A percentile compares a stretch with the other conserved stretches of the same genome.
Conservation (phyloP, 2,329 filamentous ascomycete genomes). For the Colletotrichum tamarilloi region DNA sequence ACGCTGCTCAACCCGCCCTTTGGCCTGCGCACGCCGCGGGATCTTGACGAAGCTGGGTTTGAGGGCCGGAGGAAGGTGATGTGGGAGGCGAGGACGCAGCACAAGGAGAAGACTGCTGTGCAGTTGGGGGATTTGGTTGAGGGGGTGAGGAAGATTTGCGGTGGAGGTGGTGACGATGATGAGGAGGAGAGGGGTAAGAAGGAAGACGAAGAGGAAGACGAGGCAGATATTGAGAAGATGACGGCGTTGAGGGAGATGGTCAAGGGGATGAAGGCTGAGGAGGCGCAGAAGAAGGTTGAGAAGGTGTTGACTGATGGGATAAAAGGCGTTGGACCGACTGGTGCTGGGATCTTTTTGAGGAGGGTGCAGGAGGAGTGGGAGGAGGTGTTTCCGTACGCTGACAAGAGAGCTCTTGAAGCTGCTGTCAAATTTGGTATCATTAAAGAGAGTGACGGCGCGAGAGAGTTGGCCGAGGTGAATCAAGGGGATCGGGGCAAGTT, state of each 20-base stretch:
- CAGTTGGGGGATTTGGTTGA: constrained; percentile 44
- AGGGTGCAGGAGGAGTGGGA: constrained; percentile 11
- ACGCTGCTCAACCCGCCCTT: constrained; percentile 57
- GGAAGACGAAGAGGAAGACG: background rate
- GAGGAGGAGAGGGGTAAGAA: background rate
- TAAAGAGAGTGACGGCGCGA: background rate
- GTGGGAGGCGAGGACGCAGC: constrained; percentile 54
- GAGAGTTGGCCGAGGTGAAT: background rate
- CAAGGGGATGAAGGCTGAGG: background rate
- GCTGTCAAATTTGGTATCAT: background rate
- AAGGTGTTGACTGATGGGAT: constrained; percentile 1
- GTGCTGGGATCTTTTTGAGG: background rate
- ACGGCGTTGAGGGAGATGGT: background rate
- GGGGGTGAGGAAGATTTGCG: background rate
- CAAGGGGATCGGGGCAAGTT: background rate
- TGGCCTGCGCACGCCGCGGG: constrained; percentile 30
- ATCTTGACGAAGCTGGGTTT: constrained; percentile 47
- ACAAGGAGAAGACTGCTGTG: constrained; percentile 56
- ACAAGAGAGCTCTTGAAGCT: background rate
- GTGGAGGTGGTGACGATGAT: background rate
- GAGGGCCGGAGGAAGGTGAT: constrained; percentile 52
- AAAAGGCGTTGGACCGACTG: constrained; percentile 15
- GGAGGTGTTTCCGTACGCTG: constrained; percentile 16
- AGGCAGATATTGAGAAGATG: background rate
- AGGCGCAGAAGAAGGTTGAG: background rate